Base-by-base conservation (phyloP, 148 eudicot species). In the Rhododendron kiyosumense region DNA sequence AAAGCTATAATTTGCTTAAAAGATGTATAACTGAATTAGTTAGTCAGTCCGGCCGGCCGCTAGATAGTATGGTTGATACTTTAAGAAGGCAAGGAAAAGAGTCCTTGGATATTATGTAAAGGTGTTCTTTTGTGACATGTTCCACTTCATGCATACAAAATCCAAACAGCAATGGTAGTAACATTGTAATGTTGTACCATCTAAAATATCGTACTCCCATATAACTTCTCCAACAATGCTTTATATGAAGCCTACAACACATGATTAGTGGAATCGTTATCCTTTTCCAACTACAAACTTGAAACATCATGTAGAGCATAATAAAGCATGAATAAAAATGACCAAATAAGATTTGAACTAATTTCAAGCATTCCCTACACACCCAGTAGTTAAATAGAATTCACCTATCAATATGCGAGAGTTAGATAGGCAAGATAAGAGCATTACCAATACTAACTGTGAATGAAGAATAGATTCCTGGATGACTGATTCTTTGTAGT, bases 381-480 rank as follows among this genome's bases (percentile, higher is more conserved):
- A 22, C 18, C 30, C n/a, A 11, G 15, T 24, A 1, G 34, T 24
- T 6, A 26, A 24, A 34, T 36, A 14, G 46, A 10, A 30, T 51
- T 80, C 18, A 0, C 24, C 32, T n/a, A 52, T 15, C 43, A 20
- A 32, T 30, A 54, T 18, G 30, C 2, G 18, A 17, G 20, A 63
- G 67, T 3, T 65, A 24, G 52, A 57, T 74, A 51, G 20, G 75
- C 54, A 15, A 81, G 63, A 36, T 46, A 82, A 73, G 24, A 83
- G 57, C 24, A 69, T 75, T 86, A 86, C 85, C 77, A 76, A 63
- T 54, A 65, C 36, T 49, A 51, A 48, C 26, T 28, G 18, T 32
- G 3, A n/a, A 15, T 1, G 67, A 79, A 32, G 79, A 80, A 81
- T 69, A 51, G 63, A 79, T 20, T 17, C 65, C 48, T 18, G 48